Evolutionary conservation across 1,139 yeast species (phyloP).

Genomic region (Wickerhamiella infanticola): DNA sequence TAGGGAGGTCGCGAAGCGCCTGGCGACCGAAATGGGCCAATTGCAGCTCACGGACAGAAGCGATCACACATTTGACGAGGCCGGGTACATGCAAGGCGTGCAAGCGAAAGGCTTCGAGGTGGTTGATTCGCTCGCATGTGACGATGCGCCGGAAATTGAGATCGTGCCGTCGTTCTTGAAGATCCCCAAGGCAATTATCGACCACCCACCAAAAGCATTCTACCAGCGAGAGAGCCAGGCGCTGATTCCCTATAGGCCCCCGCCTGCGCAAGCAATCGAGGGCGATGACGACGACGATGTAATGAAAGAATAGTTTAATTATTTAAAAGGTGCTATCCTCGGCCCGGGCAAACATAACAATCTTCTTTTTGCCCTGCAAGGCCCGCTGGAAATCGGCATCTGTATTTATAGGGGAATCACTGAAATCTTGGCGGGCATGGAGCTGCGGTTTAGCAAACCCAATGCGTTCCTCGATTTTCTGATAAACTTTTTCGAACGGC

Average conservation of each 20-base stretch:
- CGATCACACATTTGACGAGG: conserved; percentile 1
- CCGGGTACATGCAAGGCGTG: conserved; percentile 10
- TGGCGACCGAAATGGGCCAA: conserved; percentile 2
- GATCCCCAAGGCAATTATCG: conserved; percentile 11
- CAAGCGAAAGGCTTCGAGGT: conserved; percentile 7
- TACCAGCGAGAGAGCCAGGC: conserved; percentile 15
- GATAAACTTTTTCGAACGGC: conserved; percentile 43
- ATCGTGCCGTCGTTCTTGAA: conserved; percentile 13
- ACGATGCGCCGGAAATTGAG: conserved; percentile 5
- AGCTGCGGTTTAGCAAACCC: conserved; percentile 21
- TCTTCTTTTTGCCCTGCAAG: background rate
- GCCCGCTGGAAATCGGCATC: conserved; percentile 1
- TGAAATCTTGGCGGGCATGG: conserved; percentile 17
- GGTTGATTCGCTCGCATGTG: conserved; percentile 3
- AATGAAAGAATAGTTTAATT: too few relatives aligned
- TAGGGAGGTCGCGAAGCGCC: conserved; percentile 3
- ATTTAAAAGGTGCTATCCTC: background rate
- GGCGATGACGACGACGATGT: background rate
- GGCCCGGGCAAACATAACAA: conserved; percentile 1
- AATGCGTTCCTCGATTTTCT: conserved; percentile 52
- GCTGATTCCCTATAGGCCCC: conserved; percentile 13
- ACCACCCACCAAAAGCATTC: conserved; percentile 7
- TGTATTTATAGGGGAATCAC: conserved; percentile 16
- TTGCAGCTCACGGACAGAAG: conserved; percentile 1
- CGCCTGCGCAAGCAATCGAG: background rate